Base-by-base conservation (phyloP, 179 eudicot genomes). In the Nepenthes alata region DNA sequence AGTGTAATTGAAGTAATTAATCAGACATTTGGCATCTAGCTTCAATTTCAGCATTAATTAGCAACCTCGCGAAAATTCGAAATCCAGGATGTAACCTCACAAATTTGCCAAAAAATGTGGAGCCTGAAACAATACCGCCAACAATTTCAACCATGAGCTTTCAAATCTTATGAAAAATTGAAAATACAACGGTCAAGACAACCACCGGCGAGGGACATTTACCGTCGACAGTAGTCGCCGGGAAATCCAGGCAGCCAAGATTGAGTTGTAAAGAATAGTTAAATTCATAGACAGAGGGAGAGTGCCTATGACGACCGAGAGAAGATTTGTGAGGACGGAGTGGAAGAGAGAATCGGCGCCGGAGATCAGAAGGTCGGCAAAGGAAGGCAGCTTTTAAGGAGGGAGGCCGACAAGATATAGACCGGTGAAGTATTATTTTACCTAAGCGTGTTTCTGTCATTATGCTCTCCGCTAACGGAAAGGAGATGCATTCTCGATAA, bases 331-430 rank as follows among this genome's bases (percentile, higher is more conserved):
- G 55, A 16, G 16, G 16, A 16, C 13, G 16, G 55, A 11, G n/a
- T 2, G 16, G 16, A n/a, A 52, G 16, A 52, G 55, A n/a, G 16
- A 52, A 15, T 52, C 11, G 55, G 16, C 55, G 62, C 57, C 70
- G 62, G 44, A 55, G 13, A 41, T 52, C 34, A 53, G 34, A 50
- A 25, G 14, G 54, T 25, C 35, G 35, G 47, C 35, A 39, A 52
- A 38, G 48, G 37, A 37, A 57, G 35, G 12, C 16, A 4, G 15
- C 14, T 12, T 16, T 55, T 55, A 11, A 11, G 37, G 16, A 58
- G 14, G 41, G 73, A 68, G 70, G 83, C 81, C 80, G 85, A 86
- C 85, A 81, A 66, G 62, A 70, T 68, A 79, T 73, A 67, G 74
- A 70, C 76, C 65, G 70, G 72, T 37, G 13, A 37, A 58, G 11